Percentiles rank a stretch among this genome's conserved stretches.
Conservation (phyloP, 2,329 filamentous ascomycete species). For the Teratosphaeria zuluensis region DNA sequence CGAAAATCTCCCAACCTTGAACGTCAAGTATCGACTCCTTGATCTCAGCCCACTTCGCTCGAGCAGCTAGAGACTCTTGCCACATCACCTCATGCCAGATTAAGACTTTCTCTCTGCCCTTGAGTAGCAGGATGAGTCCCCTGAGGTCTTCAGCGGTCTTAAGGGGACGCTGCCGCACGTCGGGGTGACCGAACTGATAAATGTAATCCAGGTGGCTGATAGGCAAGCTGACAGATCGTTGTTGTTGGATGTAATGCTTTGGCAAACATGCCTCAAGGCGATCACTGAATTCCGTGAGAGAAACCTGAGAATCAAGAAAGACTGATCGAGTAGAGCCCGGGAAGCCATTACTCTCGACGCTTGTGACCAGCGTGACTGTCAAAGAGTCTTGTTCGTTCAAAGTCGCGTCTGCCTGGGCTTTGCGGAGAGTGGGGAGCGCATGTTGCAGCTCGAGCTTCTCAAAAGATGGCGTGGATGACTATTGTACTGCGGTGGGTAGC, state of each 20-base stretch:
- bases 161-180: background rate
- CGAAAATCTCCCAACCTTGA: background rate
- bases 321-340: background rate
- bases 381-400: background rate
- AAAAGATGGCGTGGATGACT: background rate
- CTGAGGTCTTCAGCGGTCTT: background rate
- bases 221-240: background rate
- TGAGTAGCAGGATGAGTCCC: background rate
- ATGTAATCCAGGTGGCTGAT: background rate
- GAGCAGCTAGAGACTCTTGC: background rate
- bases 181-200: background rate
- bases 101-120: background rate
- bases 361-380: background rate
- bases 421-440: background rate
- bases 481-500: background rate
- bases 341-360: background rate
- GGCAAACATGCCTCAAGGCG: background rate
- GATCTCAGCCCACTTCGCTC: background rate
- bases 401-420: background rate
- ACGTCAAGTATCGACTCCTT: background rate
- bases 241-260: background rate
- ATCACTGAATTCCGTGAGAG: background rate
- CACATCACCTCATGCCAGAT: background rate
- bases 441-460: background rate
- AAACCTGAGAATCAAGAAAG: background rate